These are phyloP conservation scores for Glycine latifolia DNA, from an alignment of 306 rosid species.

Conservation along the genomic window DNA sequence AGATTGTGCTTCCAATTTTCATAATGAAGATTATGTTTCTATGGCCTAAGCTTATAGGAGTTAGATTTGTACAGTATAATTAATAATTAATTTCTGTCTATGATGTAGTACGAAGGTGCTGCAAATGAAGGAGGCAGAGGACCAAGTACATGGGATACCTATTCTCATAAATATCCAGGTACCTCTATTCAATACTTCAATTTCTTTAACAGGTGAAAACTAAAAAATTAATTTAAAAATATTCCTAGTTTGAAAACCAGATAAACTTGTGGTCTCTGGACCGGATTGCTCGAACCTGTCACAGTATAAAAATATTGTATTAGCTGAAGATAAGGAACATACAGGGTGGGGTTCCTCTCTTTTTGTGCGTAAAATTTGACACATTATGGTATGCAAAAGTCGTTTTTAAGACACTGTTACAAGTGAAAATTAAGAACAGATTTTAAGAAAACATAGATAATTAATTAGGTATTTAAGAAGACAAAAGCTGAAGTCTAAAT, in stretches of 20 bases:
- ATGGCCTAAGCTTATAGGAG: not conserved
- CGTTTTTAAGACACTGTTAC: not conserved
- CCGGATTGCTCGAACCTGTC: too few relatives aligned
- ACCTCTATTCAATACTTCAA: not conserved
- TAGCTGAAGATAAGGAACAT: not conserved
- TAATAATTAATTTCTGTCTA: not conserved
- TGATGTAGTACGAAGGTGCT: conserved; percentile 52
- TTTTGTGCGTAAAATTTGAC: not conserved
- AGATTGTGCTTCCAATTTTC: not conserved
- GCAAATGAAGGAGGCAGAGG: conserved; percentile 52
- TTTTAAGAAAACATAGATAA: not conserved
- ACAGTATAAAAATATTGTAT: not conserved
- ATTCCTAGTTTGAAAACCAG: too few relatives aligned
- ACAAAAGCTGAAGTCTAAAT: not conserved
- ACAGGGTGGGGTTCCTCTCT: not conserved
- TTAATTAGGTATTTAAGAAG: not conserved
- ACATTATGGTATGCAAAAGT: not conserved
- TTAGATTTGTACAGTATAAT: not conserved
- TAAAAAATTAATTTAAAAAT: too few relatives aligned
- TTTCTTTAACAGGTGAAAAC: not conserved
- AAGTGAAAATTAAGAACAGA: not conserved
- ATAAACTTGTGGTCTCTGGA: too few relatives aligned
- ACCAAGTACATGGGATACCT: conserved; percentile 48
- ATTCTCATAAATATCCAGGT: conserved; percentile 46
- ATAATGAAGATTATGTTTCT: not conserved